Evolutionary conservation across 768 basidiomycete genomes (phyloP), one percentile per base, ranked within the genome.

Genomic region (Flagelloscypha sp.): DNA sequence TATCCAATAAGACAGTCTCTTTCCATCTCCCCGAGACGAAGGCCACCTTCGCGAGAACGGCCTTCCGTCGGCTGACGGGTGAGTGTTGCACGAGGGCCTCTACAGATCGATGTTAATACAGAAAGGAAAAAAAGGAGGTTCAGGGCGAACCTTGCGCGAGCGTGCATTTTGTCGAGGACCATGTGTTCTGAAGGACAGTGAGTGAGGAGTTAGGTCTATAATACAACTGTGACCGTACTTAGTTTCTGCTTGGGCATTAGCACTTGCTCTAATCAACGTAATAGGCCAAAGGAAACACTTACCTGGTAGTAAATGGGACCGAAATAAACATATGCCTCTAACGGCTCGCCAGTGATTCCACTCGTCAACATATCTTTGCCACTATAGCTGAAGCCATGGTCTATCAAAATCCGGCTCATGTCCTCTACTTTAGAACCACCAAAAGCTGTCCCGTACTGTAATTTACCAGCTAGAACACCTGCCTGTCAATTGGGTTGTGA

Each of bases 141-240:
- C n/a, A n/a, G n/a, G 33, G 49, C 69, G 48, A 56, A 82, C 88
- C 89, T 83, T 33, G 95, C 92, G 39, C 95, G 82, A 46, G 95
- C 95, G 49, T 99, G 95, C 95, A 99, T 99, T 70, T 99, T 99
- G 70, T 99, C 95, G 82, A 97, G 85, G 33, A 98, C 94, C 94
- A 98, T 98, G 64, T 94, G 93, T 66, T 93, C 80, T 85, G 46
- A 25, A 33, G 24, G 45, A 40, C 35, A 48, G 45, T 48, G n/a
- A 46, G 31, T 37, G 24, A 33, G 25, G 30, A 21, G 27, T 34
- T 16, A 24, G 23, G 25, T 24, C 38, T 21, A 9, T 27, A 39
- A 30, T 30, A 22, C 32, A 29, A 58, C 87, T 67, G n/a, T n/a
- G n/a, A n/a, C n/a, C n/a, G n/a, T 58, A 95, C 93, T 98, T 38